Base-by-base conservation (phyloP, 2,329 filamentous ascomycete genomes). In the Cordyceps pruinosa region DNA sequence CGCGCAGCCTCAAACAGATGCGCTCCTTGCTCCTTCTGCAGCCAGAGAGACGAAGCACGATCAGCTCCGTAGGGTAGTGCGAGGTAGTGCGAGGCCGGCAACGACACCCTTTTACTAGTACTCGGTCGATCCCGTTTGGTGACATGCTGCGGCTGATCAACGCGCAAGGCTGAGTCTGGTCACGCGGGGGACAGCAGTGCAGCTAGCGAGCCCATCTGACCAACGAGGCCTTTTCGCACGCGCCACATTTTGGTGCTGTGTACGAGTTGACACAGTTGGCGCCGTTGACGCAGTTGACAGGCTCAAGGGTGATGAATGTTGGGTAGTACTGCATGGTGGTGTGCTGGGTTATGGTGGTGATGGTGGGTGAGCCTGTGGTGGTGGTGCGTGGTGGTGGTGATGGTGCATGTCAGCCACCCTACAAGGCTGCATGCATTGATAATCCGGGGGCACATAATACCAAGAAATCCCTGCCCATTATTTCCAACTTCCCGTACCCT, bases 171-270 rank as follows among this genome's bases (percentile, higher is more conserved):
- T 54, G 49, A 53, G 56, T 47, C 8, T 25, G 41, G 56, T 58
- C 56, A 58, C 42, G 21, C 52, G 56, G 48, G 34, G 32, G 28
- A 30, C 48, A 47, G 23, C n/a, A 41, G 8, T 15, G 28, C 23
- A 12, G n/a, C 44, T 47, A 56, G 19, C 28, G 46, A 44, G 28
- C 15, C 15, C 56, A 58, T 54, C 42, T 53, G 56, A 58, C 56
- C 56, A 48, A 58, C 48, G 35, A 58, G 42, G 35, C 56, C 44
- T 26, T 13, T 39, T 42, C 56, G n/a, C 56, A 54, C 42, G 56
- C 49, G 56, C 49, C 49, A 48, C 49, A 35, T 54, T 39, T 21
- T 41, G n/a, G 34, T 9, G n/a, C n/a, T n/a, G n/a, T n/a, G n/a
- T n/a, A n/a, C n/a, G n/a, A n/a, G n/a, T n/a, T n/a, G n/a, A n/a